Evolutionary conservation across 1,139 yeast species (phyloP).

Genomic region (Geotrichum fermentans): DNA sequence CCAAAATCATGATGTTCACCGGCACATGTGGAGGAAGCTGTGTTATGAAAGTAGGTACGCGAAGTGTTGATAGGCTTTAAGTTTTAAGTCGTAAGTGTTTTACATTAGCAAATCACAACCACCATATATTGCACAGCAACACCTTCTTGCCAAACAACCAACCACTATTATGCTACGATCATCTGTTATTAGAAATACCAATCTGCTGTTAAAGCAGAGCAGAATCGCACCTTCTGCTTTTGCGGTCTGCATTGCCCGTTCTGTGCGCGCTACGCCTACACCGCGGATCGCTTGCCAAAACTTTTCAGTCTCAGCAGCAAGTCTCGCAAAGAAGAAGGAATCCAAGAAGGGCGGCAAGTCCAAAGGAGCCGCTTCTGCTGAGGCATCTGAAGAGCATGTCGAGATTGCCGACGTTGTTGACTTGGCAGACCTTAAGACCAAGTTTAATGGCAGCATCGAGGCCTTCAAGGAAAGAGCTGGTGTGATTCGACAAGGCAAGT

Average conservation of each 20-base stretch:
- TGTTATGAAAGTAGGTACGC: background rate
- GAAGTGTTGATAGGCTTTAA: too few species aligned
- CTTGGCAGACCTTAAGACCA: slow-evolving; percentile 40
- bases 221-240: background rate
- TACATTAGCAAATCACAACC: background rate
- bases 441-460: slow-evolving; percentile 49
- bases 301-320: too few species aligned
- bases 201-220: background rate
- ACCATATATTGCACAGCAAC: background rate
- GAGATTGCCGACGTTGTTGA: slow-evolving; percentile 17
- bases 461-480: slow-evolving; percentile 52
- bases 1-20: background rate
- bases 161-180: background rate
- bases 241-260: background rate
- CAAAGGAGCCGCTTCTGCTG: background rate
- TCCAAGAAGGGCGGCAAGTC: slow-evolving; percentile 7
- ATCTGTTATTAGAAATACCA: background rate
- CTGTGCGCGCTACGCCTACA: too few species aligned
- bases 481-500: slow-evolving; percentile 62
- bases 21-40: background rate
- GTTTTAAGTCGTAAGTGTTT: background rate
- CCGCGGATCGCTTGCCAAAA: too few species aligned
- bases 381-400: background rate
- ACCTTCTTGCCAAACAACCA: background rate
- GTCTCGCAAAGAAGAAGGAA: too few species aligned